phyloP scores from a whole-genome alignment of 169 alveolate species.

The Sarcocystis neurona region DNA sequence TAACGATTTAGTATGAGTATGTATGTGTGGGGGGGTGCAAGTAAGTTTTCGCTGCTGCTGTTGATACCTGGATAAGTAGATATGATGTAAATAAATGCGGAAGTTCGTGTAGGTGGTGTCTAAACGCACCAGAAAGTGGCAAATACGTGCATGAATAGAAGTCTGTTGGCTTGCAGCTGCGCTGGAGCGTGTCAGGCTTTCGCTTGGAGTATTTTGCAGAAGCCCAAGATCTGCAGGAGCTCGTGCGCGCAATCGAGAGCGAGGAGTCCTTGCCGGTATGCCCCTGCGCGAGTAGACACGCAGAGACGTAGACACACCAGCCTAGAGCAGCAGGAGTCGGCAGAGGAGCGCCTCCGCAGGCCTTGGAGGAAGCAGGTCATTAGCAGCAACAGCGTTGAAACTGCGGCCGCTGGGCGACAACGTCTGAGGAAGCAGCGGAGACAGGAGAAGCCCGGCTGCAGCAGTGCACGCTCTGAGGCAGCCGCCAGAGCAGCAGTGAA shows the following conservation, averaged over 20 bases:
- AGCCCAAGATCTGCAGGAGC: slow-evolving; percentile 52
- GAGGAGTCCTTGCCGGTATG: slow-evolving; percentile 55
- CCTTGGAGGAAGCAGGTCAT: no score
- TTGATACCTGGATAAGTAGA: neutral
- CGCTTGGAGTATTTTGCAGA: slow-evolving; percentile 65
- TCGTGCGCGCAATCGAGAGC: slow-evolving; percentile 36
- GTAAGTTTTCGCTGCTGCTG: neutral
- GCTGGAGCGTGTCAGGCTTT: slow-evolving; percentile 43
- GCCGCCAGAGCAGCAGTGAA: no score
- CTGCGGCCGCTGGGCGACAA: no score
- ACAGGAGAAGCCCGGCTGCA: no score
- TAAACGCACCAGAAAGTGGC: neutral
- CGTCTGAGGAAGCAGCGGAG: no score
- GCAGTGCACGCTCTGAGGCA: no score
- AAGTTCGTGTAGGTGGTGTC: neutral
- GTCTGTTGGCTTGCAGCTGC: neutral
- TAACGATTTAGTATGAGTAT: no score
- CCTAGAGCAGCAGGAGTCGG: no score
- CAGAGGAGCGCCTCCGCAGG: no score
- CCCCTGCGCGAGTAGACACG: no score
- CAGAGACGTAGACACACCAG: no score
- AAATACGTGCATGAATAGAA: neutral
- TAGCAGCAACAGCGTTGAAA: no score
- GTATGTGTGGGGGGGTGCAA: neutral
- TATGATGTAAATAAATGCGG: neutral